These are phyloP conservation scores for Rhododendron vialii DNA, from an alignment of 148 eudicot genomes.

Conservation along the genomic window DNA sequence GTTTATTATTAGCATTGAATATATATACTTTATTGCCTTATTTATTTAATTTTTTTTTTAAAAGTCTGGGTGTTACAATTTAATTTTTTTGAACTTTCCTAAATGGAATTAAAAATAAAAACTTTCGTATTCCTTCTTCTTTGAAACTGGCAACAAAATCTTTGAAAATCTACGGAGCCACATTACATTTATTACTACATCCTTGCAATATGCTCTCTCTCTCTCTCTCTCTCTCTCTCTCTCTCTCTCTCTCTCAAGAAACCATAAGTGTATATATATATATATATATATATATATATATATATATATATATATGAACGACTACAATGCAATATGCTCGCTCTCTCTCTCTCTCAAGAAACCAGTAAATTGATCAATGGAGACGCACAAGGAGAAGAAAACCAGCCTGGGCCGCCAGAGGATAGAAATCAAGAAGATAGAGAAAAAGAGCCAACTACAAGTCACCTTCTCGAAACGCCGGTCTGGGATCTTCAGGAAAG, in stretches of 20 bases:
- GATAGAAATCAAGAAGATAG: slow-evolving; percentile 11
- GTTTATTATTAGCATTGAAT: too few relatives aligned
- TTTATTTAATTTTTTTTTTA: too few relatives aligned
- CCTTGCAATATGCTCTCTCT: too few relatives aligned
- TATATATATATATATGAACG: too few relatives aligned
- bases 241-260: too few relatives aligned
- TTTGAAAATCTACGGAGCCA: not conserved
- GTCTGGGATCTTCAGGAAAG: not conserved
- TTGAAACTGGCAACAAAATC: not conserved
- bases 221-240: too few relatives aligned
- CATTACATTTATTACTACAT: not conserved
- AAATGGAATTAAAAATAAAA: not conserved
- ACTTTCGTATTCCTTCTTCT: not conserved
- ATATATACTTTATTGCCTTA: too few relatives aligned
- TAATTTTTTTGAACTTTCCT: not conserved
- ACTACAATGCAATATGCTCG: not conserved
- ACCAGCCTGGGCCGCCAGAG: not conserved
- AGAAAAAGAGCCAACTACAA: not conserved
- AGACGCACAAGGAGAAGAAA: not conserved
- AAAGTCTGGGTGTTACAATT: too few relatives aligned
- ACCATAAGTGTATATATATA: too few relatives aligned
- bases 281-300: too few relatives aligned
- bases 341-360: not conserved
- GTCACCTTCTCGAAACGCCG: slow-evolving; percentile 4
- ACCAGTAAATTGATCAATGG: not conserved